A percentile compares a stretch with the other conserved stretches of the same genome.
These are phyloP conservation scores for Trichoderma atrobrunneum DNA, from an alignment of 2,329 filamentous ascomycete species.

Conservation along the genomic window DNA sequence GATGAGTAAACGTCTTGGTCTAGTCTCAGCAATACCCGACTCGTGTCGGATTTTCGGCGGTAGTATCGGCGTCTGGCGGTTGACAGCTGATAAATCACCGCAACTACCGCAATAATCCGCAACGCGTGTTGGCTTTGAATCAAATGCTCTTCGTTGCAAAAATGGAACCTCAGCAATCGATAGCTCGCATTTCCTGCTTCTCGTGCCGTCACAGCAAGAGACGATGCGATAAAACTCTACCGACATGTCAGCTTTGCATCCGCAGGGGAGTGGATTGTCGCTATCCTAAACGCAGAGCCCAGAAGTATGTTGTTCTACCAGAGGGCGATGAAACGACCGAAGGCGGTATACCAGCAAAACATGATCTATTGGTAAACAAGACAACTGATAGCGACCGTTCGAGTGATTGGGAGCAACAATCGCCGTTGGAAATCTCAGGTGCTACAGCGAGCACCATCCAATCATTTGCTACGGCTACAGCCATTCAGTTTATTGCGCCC, in stretches of 20 bases:
- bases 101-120: not conserved
- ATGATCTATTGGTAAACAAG: not conserved
- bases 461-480: not conserved
- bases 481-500: conserved; percentile 1
- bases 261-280: not conserved
- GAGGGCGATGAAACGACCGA: not conserved
- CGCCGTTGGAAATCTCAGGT: not conserved
- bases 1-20: not conserved
- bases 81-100: not conserved
- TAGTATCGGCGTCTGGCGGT: not conserved
- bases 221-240: not conserved
- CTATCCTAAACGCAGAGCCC: not conserved
- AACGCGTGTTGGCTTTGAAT: not conserved
- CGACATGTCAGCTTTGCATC: not conserved
- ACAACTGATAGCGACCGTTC: not conserved
- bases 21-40: not conserved
- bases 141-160: not conserved
- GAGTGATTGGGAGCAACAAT: not conserved
- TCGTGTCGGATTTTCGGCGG: not conserved
- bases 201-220: not conserved
- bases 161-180: not conserved
- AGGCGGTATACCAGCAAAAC: not conserved
- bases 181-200: not conserved
- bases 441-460: not conserved
- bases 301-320: not conserved